Evolutionary conservation across 805 yeast species (phyloP), one percentile per base, ranked within the genome.

Genomic region (Saturnispora hagleri): DNA sequence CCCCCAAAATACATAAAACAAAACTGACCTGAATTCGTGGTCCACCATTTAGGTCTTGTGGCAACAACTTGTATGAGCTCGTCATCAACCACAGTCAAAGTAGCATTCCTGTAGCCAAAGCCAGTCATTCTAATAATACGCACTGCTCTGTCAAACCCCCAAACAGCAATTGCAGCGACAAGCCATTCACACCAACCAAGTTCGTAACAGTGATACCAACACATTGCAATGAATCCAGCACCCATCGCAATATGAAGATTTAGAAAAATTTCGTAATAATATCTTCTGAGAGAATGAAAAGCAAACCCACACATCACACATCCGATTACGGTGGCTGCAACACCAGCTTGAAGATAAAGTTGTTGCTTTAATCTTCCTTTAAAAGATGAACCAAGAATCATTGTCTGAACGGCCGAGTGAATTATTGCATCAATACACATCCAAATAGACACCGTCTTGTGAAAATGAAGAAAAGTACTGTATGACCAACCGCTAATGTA

Each of bases 131-230:
- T 57, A 4, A 61, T 51, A 4, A 80, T 52, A 58, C 85, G 68
- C 12, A 73, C 60, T 1, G 76, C 35, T 58, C 86, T 68, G 46
- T 82, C 85, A 57, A 73, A 68, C 24, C 68, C 64, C 80, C 83
- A 77, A 6, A 80, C 68, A 1, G 74, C 76, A 51, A 65, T 67
- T 7, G 73, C 56, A 44, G 67, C 69, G 52, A 68, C 71, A 38
- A 55, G 56, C 64, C 59, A 69, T 57, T 58, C 67, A 53, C 62
- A n/a, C n/a, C n/a, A n/a, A n/a, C n/a, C n/a, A n/a, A n/a, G n/a
- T n/a, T n/a, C n/a, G n/a, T n/a, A n/a, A 61, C 81, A 72, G 63
- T 87, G 95, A 41, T 69, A 67, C 77, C 80, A 84, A 49, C 76
- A 73, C 46, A 77, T 76, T 10, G 70, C 72, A 49, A 81, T 68